phyloP scores from a whole-genome alignment of 768 basidiomycete species.

The Mycena epipterygia region DNA sequence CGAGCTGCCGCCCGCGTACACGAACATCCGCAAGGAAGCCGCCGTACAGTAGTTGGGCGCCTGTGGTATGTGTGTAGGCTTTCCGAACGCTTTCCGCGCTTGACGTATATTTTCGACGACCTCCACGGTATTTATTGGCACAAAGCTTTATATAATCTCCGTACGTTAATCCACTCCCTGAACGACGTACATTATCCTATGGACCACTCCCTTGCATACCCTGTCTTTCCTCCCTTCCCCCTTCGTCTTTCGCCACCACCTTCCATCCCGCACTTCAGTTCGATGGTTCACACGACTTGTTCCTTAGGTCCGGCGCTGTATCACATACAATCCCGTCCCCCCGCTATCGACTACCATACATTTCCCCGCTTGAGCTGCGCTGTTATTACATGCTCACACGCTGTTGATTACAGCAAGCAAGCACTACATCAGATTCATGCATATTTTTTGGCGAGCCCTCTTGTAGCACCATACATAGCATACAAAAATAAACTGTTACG shows the following conservation, averaged over 20 bases:
- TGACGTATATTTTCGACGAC: conserved; percentile 17
- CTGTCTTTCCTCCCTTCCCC: neutral
- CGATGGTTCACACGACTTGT: neutral
- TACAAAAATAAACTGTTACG: too few relatives aligned
- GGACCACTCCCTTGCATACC: conserved; percentile 11
- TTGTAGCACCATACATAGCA: too few relatives aligned
- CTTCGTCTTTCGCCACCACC: neutral
- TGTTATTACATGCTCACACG: too few relatives aligned
- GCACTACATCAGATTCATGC: too few relatives aligned
- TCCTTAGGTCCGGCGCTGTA: conserved; percentile 4
- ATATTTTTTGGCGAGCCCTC: too few relatives aligned
- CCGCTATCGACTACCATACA: conserved; percentile 6
- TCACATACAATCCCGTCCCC: neutral
- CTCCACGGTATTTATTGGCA: conserved; percentile 30
- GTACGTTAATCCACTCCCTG: conserved; percentile 22
- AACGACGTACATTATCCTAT: too few relatives aligned
- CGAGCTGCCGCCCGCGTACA: conserved; percentile 89
- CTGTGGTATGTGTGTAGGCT: conserved; percentile 20
- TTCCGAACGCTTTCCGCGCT: neutral
- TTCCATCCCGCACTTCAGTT: neutral
- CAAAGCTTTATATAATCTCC: conserved; percentile 1
- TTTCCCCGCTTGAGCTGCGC: neutral
- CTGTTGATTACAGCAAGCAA: too few relatives aligned
- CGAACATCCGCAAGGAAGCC: conserved; percentile 61
- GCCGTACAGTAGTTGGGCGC: neutral